Base-by-base conservation (phyloP, 176 grass and related monocot species). In the Hsuehochloa calcarea region DNA sequence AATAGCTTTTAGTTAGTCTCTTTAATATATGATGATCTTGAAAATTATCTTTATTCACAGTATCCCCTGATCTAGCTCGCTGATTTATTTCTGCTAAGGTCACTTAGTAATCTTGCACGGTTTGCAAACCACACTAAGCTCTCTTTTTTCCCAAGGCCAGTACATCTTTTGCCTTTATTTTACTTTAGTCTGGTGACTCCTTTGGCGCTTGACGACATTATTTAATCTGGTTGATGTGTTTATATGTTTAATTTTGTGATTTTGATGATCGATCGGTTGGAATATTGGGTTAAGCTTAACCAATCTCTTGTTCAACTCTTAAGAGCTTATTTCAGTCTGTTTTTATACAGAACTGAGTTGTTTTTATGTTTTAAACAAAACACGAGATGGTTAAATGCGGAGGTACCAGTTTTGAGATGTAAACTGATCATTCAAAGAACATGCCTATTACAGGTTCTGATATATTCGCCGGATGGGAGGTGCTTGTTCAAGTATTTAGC, bases 381-480 rank as follows among this genome's bases (percentile, higher is more conserved):
- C 34, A 80, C 68, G 6, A 31, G 19, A 50, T n/a, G 34, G 56
- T 79, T 65, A 71, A 83, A 26, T 84, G 37, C 0, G 6, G 34
- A 37, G 55, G 13, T 74, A 59, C 46, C 22, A 67, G 68, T 71
- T 75, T 25, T 75, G 37, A 68, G 46, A 35, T 67, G 10, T 66
- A 20, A 68, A 68, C 22, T 87, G 68, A 61, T 70, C 35, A 78
- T 79, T 74, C 25, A 38, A 74, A 62, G n/a, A 46, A 34, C 72
- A 64, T 65, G 52, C 62, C 25, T 78, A 41, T 81, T 86, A 68
- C 83, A 94, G 90, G 84, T 99, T 92, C 69, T 99, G 29, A 88
- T 99, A 86, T 99, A 96, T 91, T 99, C 96, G 11, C 93, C 93
- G 3, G 96, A 99, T 56, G 93, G 96, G 78, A 93, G 96, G 84